phyloP scores from a whole-genome alignment of 768 basidiomycete genomes.

The Cytidiella melzeri region DNA sequence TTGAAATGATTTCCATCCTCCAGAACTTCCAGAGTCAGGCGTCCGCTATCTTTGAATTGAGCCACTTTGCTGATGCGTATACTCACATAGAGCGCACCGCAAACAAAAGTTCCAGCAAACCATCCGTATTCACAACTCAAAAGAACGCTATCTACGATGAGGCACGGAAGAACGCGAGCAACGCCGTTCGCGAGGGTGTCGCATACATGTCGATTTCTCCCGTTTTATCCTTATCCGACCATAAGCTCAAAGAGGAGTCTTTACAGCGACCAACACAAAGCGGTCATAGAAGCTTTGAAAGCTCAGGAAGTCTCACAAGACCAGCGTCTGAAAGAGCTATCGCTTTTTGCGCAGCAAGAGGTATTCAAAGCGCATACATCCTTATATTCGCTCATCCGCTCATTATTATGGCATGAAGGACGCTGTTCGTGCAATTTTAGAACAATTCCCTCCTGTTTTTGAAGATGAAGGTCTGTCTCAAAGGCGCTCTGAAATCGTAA shows the following conservation, averaged over 20 bases:
- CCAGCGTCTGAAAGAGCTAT: conserved; percentile 11
- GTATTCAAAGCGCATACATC: conserved; percentile 12
- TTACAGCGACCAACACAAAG: conserved; percentile 24
- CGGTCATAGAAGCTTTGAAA: conserved; percentile 17
- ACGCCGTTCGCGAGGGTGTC: conserved; percentile 15
- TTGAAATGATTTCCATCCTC: conserved; percentile 22
- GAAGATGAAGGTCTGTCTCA: conserved; percentile 31
- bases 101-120: conserved; percentile 14
- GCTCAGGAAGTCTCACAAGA: conserved; percentile 19
- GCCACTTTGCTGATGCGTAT: not conserved
- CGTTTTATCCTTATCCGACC: not conserved
- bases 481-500: conserved; percentile 25
- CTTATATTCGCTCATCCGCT: not conserved
- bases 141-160: conserved; percentile 19
- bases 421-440: conserved; percentile 15
- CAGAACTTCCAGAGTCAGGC: conserved; percentile 24
- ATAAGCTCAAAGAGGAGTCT: conserved; percentile 10
- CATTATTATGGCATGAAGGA: conserved; percentile 10
- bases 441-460: conserved; percentile 20
- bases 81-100: conserved; percentile 20
- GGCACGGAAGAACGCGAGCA: conserved; percentile 17
- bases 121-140: conserved; percentile 19
- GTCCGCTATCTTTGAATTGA: not conserved
- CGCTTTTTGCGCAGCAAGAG: conserved; percentile 11
- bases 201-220: conserved; percentile 17